These are phyloP conservation scores for Fusarium anguioides DNA, from an alignment of 2,329 filamentous ascomycete species.

Conservation along the genomic window DNA sequence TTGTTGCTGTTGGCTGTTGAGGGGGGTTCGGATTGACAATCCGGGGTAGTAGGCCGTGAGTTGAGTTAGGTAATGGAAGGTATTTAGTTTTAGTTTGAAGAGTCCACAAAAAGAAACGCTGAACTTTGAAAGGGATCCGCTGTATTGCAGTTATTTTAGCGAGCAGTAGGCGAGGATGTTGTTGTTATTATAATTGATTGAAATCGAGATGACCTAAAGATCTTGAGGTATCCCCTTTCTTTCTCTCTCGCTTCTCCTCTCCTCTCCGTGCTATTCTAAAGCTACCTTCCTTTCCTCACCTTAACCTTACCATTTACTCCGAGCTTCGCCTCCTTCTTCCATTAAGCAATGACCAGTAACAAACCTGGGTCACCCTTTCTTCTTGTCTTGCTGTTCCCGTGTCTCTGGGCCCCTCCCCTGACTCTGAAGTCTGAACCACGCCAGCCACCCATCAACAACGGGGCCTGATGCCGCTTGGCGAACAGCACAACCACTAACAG, in stretches of 20 bases:
- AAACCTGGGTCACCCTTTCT: background rate
- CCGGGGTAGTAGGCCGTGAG: no score
- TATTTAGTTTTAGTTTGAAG: no score
- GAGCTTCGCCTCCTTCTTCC: conserved; percentile 31
- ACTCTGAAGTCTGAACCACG: conserved; percentile 32
- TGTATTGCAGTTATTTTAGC: no score
- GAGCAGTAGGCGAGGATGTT: conserved; percentile 25
- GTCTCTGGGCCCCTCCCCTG: conserved; percentile 30
- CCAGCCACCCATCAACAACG: conserved; percentile 28
- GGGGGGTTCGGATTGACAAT: conserved; percentile 39
- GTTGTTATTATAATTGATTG: background rate
- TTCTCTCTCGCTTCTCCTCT: background rate
- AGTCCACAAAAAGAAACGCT: conserved; percentile 36
- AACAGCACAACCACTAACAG: conserved; percentile 30
- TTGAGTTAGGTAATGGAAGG: conserved; percentile 17
- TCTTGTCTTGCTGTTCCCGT: conserved; percentile 20
- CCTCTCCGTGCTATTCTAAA: background rate
- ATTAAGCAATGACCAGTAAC: conserved; percentile 10
- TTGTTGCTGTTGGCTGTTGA: conserved; percentile 38
- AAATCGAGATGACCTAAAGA: background rate
- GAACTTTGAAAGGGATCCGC: conserved; percentile 34
- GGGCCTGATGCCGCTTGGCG: conserved; percentile 27
- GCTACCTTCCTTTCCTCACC: conserved; percentile 9
- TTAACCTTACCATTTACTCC: conserved; percentile 1
- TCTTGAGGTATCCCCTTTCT: background rate